Base-by-base conservation (phyloP, 139 green algal genomes). In the Chlamydomonas sp. region DNA sequence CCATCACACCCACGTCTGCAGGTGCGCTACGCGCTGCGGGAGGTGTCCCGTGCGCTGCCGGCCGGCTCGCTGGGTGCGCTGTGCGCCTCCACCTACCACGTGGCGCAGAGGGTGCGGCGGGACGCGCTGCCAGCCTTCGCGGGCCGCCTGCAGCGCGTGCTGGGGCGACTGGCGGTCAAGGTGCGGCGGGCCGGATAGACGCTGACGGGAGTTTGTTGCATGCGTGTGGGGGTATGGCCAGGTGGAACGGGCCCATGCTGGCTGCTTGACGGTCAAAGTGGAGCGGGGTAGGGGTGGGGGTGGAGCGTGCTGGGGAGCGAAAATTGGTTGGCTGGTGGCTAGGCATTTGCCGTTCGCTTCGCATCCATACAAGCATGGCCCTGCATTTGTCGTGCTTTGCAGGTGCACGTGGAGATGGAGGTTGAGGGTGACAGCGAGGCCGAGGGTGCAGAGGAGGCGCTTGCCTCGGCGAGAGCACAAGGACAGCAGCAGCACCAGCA, bases 321-420 rank as follows among this genome's bases (percentile, higher is more conserved):
- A 49, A 49, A n/a, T n/a, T n/a, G n/a, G n/a, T n/a, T n/a, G n/a
- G n/a, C n/a, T n/a, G n/a, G n/a, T n/a, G n/a, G n/a, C n/a, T n/a
- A n/a, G n/a, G 31, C 31, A 49, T 49, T 49, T 49, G 31, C 31
- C 31, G 31, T 49, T 49, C 31, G 31, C 31, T 49, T 49, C 31
- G 31, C 31, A 49, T 49, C 31, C 31, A 49, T 49, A 49, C 31
- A 49, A 49, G 31, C 31, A 49, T 49, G 31, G 31, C 31, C 31
- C 31, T 49, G 31, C 31, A 10, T 5, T 2, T 58, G 8, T 58
- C 4, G 3, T 58, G 18, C 17, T 7, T 7, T 57, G 17, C 83
- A 87, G 83, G 83, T 87, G 62, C 83, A 87, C 31, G 66, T 87
- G 72, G 83, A 87, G 2, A 5, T 59, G 62, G 72, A 87, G 69